Evolutionary conservation across 1,284 basidiomycete genomes (phyloP).

Genomic region (Puccinia horiana): DNA sequence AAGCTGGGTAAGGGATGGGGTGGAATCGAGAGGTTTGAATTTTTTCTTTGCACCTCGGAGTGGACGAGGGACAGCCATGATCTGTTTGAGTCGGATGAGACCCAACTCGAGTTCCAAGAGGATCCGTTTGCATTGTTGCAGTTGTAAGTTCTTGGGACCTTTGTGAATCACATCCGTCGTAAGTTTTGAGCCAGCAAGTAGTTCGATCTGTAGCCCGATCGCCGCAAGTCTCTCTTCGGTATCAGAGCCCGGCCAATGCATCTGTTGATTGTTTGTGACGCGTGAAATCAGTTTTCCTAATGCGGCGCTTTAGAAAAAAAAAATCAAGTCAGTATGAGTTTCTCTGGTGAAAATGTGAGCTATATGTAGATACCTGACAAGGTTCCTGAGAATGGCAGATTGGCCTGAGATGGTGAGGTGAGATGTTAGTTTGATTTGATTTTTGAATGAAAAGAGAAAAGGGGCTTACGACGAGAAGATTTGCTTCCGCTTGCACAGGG

Average conservation of each 20-base stretch:
- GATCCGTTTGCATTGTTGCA: conserved; percentile 3
- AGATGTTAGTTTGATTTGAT: background rate
- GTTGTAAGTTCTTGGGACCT: background rate
- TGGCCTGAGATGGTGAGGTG: background rate
- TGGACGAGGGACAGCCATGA: background rate
- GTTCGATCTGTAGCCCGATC: background rate
- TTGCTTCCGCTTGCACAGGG: background rate
- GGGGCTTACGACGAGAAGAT: background rate
- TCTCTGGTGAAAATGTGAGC: too few relatives aligned
- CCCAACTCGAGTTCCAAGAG: background rate
- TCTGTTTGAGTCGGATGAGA: background rate
- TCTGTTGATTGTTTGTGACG: background rate
- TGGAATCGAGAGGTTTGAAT: background rate
- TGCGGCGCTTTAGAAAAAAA: background rate
- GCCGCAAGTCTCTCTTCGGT: background rate
- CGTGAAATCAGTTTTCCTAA: background rate
- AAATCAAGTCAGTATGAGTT: background rate
- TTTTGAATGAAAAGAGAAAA: background rate
- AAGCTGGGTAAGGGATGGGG: background rate
- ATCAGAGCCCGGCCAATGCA: background rate
- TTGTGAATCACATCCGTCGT: conserved; percentile 4
- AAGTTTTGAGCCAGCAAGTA: background rate
- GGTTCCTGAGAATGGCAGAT: conserved; percentile 13
- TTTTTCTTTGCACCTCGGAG: background rate
- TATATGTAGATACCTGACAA: background rate